phyloP scores from a whole-genome alignment of 2,329 filamentous ascomycete species.

The Tolypocladium guangdongense region DNA sequence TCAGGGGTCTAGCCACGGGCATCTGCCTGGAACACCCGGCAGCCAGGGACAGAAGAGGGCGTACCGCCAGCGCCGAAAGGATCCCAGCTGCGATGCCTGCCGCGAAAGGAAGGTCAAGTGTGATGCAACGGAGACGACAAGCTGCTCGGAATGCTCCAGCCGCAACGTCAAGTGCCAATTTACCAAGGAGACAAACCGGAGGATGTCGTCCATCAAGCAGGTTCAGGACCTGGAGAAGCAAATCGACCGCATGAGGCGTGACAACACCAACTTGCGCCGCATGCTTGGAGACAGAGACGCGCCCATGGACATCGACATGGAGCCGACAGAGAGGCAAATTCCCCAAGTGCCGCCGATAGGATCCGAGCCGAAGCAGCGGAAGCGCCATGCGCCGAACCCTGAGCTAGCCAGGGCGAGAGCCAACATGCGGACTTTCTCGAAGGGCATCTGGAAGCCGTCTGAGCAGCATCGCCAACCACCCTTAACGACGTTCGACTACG shows the following conservation, averaged over 20 bases:
- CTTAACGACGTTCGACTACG: slow-evolving; percentile 37
- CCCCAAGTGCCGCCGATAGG: slow-evolving; percentile 54
- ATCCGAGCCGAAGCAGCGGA: slow-evolving; percentile 52
- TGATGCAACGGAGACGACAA: slow-evolving; percentile 90
- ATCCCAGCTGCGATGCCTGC: slow-evolving; percentile 95
- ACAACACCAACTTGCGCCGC: slow-evolving; percentile 64
- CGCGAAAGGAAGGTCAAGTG: slow-evolving; percentile 80
- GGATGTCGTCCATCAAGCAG: slow-evolving; percentile 99
- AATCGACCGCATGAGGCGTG: slow-evolving; percentile 65
- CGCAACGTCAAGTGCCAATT: slow-evolving; percentile 97
- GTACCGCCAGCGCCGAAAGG: slow-evolving; percentile 88
- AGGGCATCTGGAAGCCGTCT: slow-evolving; percentile 71
- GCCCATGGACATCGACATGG: slow-evolving; percentile 38
- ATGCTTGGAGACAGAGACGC: slow-evolving; percentile 43
- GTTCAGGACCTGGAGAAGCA: slow-evolving; percentile 95
- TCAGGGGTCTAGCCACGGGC: slow-evolving; percentile 28
- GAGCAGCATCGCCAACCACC: slow-evolving; percentile 49
- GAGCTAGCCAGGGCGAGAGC: slow-evolving; percentile 62
- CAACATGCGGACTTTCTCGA: slow-evolving; percentile 63
- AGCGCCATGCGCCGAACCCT: slow-evolving; percentile 48
- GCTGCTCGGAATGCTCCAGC: slow-evolving; percentile 95
- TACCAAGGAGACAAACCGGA: slow-evolving; percentile 94
- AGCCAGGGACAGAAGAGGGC: slow-evolving; percentile 74
- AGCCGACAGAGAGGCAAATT: slow-evolving; percentile 35
- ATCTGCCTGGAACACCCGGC: slow-evolving; percentile 29